Percentiles rank a stretch among this genome's conserved stretches.
Conservation (phyloP, 2,329 filamentous ascomycete genomes). For the Ceratocystis albifundus region DNA sequence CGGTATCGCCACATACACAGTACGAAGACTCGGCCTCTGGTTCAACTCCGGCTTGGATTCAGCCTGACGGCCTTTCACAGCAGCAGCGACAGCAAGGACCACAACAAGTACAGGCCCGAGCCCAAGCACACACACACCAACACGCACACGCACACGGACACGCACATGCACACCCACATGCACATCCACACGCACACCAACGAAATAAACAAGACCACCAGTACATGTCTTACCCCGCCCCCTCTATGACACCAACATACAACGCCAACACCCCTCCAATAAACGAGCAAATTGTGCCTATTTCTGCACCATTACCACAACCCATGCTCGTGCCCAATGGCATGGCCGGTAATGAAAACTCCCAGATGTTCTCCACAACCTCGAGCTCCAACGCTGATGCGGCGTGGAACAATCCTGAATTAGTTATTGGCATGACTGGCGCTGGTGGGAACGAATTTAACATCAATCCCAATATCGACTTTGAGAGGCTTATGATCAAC, state of each 20-base stretch:
- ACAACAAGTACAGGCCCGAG: neutral
- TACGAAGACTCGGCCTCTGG: neutral
- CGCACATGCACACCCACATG: neutral
- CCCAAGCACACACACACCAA: neutral
- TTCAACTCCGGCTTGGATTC: neutral
- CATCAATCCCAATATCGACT: constrained; percentile 21
- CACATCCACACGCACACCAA: neutral
- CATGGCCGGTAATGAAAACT: neutral
- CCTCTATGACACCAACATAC: neutral
- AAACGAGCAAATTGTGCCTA: neutral
- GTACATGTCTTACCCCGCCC: neutral
- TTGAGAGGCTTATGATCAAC: constrained; percentile 23
- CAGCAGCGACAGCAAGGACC: constrained; percentile 7
- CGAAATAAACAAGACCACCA: neutral
- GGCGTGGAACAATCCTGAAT: neutral
- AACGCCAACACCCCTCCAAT: neutral
- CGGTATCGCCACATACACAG: neutral
- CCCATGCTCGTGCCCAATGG: neutral
- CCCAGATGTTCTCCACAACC: neutral
- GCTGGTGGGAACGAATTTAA: neutral
- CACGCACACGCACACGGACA: neutral
- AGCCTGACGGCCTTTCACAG: neutral
- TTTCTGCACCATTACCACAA: neutral
- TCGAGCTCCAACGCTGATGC: neutral
- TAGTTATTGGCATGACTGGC: neutral